Evolutionary conservation across 768 basidiomycete species (phyloP), one percentile per base, ranked within the genome.

Genomic region (Termitomyces sp.): DNA sequence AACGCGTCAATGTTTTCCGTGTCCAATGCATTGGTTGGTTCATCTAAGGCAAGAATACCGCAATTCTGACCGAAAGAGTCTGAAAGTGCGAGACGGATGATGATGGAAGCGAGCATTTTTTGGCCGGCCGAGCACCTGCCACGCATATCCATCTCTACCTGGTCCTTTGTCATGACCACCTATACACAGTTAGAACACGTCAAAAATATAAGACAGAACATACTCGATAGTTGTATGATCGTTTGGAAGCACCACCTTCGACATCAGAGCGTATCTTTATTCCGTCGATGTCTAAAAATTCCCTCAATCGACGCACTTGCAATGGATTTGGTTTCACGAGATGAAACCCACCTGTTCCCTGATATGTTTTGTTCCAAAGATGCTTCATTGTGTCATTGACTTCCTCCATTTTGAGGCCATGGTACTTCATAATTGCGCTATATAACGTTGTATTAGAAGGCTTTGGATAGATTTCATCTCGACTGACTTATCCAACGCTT

Each of bases 141-240:
- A 56, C 97, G 87, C 97, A 99, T 99, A 73, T 98, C 97, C 91
- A 99, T 95, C 73, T 98, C 96, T 7, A 98, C 95, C 66, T 95
- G 90, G 69, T 98, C 95, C 75, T 99, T 99, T 52, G 90, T 92
- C 96, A 99, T 98, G 62, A 98, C 96, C 57, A 98, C 94, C 94
- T 96, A 69, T 54, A 55, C 31, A 37, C 27, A 61, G 40, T 61
- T 27, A 64, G 53, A 40, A 48, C 35, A 19, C 53, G 48, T 47
- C 53, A 54, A 11, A 49, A 56, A 54, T 23, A 59, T 31, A 49
- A 45, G 37, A 17, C n/a, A 50, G 31, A 47, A 16, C 53, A 76
- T 67, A 95, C 96, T 61, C 97, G 80, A 71, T 99, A 99, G 70
- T 98, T 98, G 77, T 99, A 98, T 11, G 94, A 92, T 53, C 95